A percentile compares a stretch with the other conserved stretches of the same genome.
These are phyloP conservation scores for Camellia lanceoleosa DNA, from an alignment of 148 eudicot genomes.

Conservation along the genomic window DNA sequence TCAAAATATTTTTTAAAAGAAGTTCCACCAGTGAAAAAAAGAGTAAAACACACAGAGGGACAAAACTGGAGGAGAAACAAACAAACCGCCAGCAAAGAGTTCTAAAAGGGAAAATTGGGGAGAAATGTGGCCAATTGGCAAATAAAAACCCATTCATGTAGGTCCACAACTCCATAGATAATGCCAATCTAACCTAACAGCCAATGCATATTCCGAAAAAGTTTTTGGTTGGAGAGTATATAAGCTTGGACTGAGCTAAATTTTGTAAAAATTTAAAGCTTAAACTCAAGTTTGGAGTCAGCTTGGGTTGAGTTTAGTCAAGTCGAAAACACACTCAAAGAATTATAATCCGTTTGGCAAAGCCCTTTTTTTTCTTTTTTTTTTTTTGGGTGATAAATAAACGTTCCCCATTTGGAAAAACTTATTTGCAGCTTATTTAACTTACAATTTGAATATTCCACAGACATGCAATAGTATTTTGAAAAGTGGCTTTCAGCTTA, in stretches of 20 bases:
- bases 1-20: neutral
- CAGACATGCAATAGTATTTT: too few species aligned
- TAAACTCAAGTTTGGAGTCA: neutral
- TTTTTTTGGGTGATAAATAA: too few species aligned
- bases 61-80: neutral
- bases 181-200: neutral
- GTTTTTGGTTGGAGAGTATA: neutral
- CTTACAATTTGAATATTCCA: too few species aligned
- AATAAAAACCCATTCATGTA: neutral
- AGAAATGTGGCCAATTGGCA: slow-evolving; percentile 2
- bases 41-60: neutral
- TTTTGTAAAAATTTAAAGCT: neutral
- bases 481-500: too few species aligned
- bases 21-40: neutral
- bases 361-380: too few species aligned
- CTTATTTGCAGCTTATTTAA: too few species aligned
- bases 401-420: too few species aligned
- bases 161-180: neutral
- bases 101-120: neutral
- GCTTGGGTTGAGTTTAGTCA: neutral
- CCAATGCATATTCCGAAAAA: neutral
- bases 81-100: too few species aligned
- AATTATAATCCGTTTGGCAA: too few species aligned
- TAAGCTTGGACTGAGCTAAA: neutral
- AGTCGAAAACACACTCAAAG: neutral